Conservation (phyloP, 495 filamentous ascomycete species). For the Aspergillus ellipticus region DNA sequence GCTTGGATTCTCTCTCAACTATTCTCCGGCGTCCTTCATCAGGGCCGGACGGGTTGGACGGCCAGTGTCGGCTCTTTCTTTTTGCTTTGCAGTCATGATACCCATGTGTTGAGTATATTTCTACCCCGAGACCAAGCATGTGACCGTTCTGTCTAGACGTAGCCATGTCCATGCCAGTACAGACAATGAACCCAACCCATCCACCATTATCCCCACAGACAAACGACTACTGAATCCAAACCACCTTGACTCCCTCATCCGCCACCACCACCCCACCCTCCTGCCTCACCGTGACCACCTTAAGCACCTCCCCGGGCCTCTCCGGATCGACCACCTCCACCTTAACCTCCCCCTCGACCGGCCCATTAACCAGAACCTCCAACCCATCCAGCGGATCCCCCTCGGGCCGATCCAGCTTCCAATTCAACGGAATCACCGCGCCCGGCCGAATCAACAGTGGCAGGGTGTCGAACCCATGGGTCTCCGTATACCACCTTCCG, state of each 20-base stretch:
- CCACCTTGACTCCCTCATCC: constrained; percentile 14
- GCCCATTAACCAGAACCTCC: constrained; percentile 38
- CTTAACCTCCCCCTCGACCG: constrained; percentile 15
- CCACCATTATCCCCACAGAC: too few relatives aligned
- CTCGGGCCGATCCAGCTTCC: constrained; percentile 29
- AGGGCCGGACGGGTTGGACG: too few relatives aligned
- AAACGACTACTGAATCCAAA: constrained; percentile 6
- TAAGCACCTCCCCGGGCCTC: constrained; percentile 30
- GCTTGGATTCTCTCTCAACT: background rate
- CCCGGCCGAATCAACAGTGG: constrained; percentile 39
- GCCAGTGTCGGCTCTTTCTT: background rate
- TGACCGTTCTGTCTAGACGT: too few relatives aligned
- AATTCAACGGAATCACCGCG: constrained; percentile 34
- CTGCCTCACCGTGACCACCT: constrained; percentile 16
- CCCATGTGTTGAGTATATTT: constrained; percentile 20
- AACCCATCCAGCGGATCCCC: constrained; percentile 35
- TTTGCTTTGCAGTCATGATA: constrained; percentile 19
- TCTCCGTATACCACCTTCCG: constrained; percentile 42
- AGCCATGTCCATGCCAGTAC: too few relatives aligned
- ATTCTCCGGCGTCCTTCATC: background rate
- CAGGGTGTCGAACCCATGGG: constrained; percentile 39
- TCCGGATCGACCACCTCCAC: constrained; percentile 36
- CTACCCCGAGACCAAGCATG: too few relatives aligned
- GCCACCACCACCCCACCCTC: constrained; percentile 10
- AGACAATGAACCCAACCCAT: too few relatives aligned